These are phyloP conservation scores for Puccinia horiana DNA, from an alignment of 1,284 basidiomycete species.

Conservation along the genomic window DNA sequence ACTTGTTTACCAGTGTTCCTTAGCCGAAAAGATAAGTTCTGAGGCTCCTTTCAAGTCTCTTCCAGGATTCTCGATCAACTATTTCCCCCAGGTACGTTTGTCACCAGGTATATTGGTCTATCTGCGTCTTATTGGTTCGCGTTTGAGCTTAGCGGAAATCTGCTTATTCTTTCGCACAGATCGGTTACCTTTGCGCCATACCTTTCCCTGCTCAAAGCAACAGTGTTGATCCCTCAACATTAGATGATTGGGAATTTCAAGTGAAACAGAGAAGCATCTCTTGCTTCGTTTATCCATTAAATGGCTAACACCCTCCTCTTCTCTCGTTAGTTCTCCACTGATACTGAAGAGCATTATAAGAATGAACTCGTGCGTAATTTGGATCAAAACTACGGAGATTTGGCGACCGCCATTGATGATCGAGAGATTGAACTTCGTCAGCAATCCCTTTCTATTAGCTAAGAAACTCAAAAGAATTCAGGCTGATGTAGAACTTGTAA, in stretches of 20 bases:
- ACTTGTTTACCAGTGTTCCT: neutral
- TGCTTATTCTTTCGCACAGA: conserved; percentile 14
- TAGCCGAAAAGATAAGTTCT: conserved; percentile 21
- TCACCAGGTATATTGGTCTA: neutral
- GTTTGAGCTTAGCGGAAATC: neutral
- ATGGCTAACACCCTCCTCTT: neutral
- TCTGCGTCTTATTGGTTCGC: neutral
- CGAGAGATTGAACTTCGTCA: conserved; percentile 45
- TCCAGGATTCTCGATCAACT: conserved; percentile 30
- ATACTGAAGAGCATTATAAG: conserved; percentile 42
- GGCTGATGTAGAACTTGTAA: conserved; percentile 7
- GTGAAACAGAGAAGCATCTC: conserved; percentile 3
- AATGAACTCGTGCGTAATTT: conserved; percentile 41
- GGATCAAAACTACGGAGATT: conserved; percentile 44
- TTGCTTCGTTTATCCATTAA: neutral
- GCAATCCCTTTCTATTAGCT: neutral
- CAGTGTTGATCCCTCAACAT: conserved; percentile 9
- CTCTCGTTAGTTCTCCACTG: conserved; percentile 32
- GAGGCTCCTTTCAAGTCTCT: conserved; percentile 22
- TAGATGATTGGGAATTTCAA: conserved; percentile 43
- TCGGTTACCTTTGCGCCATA: conserved; percentile 43
- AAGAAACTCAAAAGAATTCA: neutral
- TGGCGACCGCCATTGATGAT: conserved; percentile 37
- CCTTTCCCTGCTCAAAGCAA: conserved; percentile 4
- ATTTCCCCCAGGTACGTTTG: conserved; percentile 41